Conservation (phyloP, 2,329 filamentous ascomycete species). For the Alternaria solani region DNA sequence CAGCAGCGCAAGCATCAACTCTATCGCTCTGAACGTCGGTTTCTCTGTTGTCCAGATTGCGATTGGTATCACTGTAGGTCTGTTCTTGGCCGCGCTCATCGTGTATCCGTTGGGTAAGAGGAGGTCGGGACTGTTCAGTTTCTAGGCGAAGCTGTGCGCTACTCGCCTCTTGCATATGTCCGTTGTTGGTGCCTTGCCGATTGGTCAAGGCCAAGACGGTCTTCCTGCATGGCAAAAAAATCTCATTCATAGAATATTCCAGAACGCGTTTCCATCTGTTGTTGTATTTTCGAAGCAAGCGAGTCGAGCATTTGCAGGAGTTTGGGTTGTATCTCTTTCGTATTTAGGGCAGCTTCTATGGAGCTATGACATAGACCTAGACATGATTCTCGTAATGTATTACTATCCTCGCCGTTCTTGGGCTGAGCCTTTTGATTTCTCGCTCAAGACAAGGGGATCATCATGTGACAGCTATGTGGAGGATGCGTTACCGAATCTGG, state of each 20-base stretch:
- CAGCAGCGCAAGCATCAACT: constrained; percentile 45
- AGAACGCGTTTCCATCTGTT: not conserved
- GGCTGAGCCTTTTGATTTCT: not conserved
- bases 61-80: constrained; percentile 60
- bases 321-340: not conserved
- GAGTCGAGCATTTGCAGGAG: constrained; percentile 15
- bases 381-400: constrained; percentile 1
- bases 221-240: not conserved
- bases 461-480: not conserved
- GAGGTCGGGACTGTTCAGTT: constrained; percentile 51
- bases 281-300: constrained; percentile 8
- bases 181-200: not conserved
- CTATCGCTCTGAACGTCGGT: constrained; percentile 57
- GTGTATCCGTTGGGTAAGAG: constrained; percentile 61
- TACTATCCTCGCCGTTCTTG: not conserved
- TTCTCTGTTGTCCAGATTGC: constrained; percentile 60
- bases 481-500: not conserved
- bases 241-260: not conserved
- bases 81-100: constrained; percentile 58
- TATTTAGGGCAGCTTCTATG: not conserved
- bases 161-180: not conserved
- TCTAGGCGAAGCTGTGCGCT: constrained; percentile 20
- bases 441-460: not conserved
- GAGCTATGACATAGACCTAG: constrained; percentile 6
- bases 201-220: not conserved